phyloP scores from a whole-genome alignment of 2,329 filamentous ascomycete species.

The Chaetomiaceae sp. region DNA sequence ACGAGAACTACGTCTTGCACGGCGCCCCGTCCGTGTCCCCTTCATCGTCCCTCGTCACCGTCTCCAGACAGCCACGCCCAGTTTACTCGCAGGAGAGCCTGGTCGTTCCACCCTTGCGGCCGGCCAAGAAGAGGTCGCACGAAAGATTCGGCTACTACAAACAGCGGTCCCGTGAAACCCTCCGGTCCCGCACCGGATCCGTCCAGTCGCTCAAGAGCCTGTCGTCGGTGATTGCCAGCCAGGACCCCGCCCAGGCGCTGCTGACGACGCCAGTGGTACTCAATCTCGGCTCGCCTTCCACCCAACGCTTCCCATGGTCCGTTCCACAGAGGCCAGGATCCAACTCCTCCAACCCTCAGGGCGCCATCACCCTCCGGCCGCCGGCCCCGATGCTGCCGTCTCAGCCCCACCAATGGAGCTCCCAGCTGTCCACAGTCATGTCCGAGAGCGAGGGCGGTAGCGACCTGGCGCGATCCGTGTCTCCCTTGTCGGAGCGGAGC shows the following conservation, averaged over 20 bases:
- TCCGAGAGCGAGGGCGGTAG: conserved; percentile 57
- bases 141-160: conserved; percentile 48
- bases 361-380: conserved; percentile 23
- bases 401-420: conserved; percentile 57
- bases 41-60: conserved; percentile 35
- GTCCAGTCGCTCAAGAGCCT: conserved; percentile 50
- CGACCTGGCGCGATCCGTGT: conserved; percentile 45
- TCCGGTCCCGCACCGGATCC: conserved; percentile 41
- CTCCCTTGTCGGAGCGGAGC: conserved; percentile 35
- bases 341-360: conserved; percentile 25
- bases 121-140: conserved; percentile 42
- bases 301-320: conserved; percentile 28
- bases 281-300: conserved; percentile 33
- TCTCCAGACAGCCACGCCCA: conserved; percentile 33
- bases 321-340: conserved; percentile 23
- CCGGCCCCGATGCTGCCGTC: conserved; percentile 44
- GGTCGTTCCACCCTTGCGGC: conserved; percentile 51
- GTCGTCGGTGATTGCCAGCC: conserved; percentile 46
- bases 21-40: conserved; percentile 40
- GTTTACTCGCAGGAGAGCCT: conserved; percentile 60
- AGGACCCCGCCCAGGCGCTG: conserved; percentile 41
- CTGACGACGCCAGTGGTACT: conserved; percentile 38
- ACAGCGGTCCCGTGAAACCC: conserved; percentile 49
- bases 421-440: conserved; percentile 59
- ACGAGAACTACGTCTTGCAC: conserved; percentile 53